A percentile compares a stretch with the other conserved stretches of the same genome.
phyloP scores from a whole-genome alignment of 208 protist genomes.

The Herpetomonas tarakana region DNA sequence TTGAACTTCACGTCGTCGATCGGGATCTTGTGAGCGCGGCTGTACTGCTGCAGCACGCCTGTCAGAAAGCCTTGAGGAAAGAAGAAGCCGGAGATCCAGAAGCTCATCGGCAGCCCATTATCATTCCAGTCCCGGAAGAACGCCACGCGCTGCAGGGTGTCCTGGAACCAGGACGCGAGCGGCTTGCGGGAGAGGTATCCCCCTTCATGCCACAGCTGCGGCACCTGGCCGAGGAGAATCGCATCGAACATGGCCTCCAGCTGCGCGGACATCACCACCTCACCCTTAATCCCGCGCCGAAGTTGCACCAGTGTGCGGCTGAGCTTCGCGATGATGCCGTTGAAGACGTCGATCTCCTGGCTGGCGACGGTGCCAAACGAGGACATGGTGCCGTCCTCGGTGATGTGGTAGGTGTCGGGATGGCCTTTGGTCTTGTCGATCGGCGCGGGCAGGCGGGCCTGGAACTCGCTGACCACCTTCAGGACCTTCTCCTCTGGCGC shows the following conservation, averaged over 20 bases:
- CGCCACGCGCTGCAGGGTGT: conserved; percentile 89
- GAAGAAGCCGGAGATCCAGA: conserved; percentile 98
- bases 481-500: conserved; percentile 79
- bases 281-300: conserved; percentile 82
- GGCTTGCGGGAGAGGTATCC: conserved; percentile 96
- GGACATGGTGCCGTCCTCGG: conserved; percentile 83
- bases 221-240: conserved; percentile 91
- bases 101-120: conserved; percentile 87
- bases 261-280: conserved; percentile 90
- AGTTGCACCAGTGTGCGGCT: conserved; percentile 67
- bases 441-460: conserved; percentile 60
- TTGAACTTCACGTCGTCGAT: conserved; percentile 92
- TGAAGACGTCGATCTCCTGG: conserved; percentile 93
- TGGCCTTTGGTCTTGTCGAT: conserved; percentile 81
- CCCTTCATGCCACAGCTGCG: conserved; percentile 84
- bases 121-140: conserved; percentile 96
- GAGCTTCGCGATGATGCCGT: conserved; percentile 76
- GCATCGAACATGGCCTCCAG: conserved; percentile 91
- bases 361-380: conserved; percentile 87
- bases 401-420: conserved; percentile 86
- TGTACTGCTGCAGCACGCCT: conserved; percentile 91
- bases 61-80: conserved; percentile 97
- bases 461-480: conserved; percentile 74
- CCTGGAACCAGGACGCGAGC: conserved; percentile 94
- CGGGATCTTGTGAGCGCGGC: conserved; percentile 79